These are phyloP conservation scores for Fraxinus paxiana DNA, from an alignment of 305 asterid genomes.

Conservation along the genomic window DNA sequence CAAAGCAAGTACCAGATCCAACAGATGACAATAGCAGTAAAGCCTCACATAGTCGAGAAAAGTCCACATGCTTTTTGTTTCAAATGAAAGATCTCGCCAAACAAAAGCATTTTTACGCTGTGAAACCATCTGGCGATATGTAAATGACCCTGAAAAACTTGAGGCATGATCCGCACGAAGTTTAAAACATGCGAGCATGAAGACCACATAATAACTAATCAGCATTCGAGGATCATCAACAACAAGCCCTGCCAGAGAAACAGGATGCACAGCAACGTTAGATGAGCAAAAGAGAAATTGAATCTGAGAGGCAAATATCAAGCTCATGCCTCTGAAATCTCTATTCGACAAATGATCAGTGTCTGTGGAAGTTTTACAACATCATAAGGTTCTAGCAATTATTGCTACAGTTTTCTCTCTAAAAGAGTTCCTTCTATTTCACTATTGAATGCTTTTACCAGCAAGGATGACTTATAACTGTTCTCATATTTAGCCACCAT, in stretches of 20 bases:
- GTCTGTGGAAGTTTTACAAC: background rate
- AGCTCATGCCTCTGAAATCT: background rate
- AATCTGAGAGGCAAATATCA: conserved; percentile 9
- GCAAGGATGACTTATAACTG: background rate
- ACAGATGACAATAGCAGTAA: conserved; percentile 96
- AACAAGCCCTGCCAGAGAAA: conserved; percentile 55
- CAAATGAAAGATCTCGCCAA: conserved; percentile 96
- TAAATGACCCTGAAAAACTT: conserved; percentile 68
- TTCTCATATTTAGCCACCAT: background rate
- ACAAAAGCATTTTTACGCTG: conserved; percentile 85
- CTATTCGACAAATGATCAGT: background rate
- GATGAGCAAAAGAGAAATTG: conserved; percentile 5
- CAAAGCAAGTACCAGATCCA: conserved; percentile 88
- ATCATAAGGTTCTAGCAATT: background rate
- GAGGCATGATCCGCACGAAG: conserved; percentile 83
- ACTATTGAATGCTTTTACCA: conserved; percentile 1
- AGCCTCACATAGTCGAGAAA: conserved; percentile 91
- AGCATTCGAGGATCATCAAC: conserved; percentile 96
- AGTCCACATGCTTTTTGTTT: conserved; percentile 99
- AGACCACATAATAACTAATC: conserved; percentile 78
- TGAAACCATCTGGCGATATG: conserved; percentile 75
- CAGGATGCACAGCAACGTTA: conserved; percentile 12
- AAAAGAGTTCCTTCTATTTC: background rate
- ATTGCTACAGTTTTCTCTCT: background rate
- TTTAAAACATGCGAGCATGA: conserved; percentile 86